Percentiles rank a stretch among this genome's conserved stretches.
These are phyloP conservation scores for Debaryomyces psychrophilus DNA, from an alignment of 1,139 yeast genomes.

Conservation along the genomic window DNA sequence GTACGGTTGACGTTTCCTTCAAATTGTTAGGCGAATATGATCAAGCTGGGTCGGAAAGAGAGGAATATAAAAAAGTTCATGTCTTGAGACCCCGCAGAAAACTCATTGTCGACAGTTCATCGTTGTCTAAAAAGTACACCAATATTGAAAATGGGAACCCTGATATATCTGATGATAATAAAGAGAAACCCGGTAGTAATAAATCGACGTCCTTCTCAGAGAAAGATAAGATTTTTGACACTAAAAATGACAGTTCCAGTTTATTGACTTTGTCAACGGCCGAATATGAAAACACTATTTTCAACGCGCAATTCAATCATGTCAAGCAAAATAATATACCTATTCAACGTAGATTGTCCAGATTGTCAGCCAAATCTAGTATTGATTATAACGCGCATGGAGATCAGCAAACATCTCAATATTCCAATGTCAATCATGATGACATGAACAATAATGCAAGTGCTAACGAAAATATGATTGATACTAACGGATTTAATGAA, in stretches of 20 bases:
- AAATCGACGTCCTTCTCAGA: slow-evolving; percentile 1
- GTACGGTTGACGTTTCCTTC: slow-evolving; percentile 70
- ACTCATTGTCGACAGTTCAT: slow-evolving; percentile 23
- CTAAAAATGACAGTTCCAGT: slow-evolving; percentile 37
- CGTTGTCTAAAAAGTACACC: background rate
- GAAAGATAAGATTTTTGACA: slow-evolving; percentile 9
- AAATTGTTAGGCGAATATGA: slow-evolving; percentile 75
- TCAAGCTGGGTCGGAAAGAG: slow-evolving; percentile 38
- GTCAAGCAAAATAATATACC: slow-evolving; percentile 3
- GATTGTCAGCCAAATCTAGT: background rate
- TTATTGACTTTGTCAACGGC: slow-evolving; percentile 52
- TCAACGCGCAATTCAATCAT: slow-evolving; percentile 50
- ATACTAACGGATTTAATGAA: background rate
- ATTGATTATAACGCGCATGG: background rate
- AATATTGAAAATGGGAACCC: background rate
- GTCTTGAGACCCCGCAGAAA: slow-evolving; percentile 20
- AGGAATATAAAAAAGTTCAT: slow-evolving; percentile 34
- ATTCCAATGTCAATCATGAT: background rate
- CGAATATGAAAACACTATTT: slow-evolving; percentile 58
- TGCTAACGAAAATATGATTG: background rate
- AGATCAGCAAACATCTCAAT: background rate
- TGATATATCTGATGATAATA: background rate
- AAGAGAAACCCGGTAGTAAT: background rate
- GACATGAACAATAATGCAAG: background rate
- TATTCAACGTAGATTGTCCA: background rate